These are phyloP conservation scores for Didymella pomorum DNA, from an alignment of 2,329 filamentous ascomycete species.

Conservation along the genomic window DNA sequence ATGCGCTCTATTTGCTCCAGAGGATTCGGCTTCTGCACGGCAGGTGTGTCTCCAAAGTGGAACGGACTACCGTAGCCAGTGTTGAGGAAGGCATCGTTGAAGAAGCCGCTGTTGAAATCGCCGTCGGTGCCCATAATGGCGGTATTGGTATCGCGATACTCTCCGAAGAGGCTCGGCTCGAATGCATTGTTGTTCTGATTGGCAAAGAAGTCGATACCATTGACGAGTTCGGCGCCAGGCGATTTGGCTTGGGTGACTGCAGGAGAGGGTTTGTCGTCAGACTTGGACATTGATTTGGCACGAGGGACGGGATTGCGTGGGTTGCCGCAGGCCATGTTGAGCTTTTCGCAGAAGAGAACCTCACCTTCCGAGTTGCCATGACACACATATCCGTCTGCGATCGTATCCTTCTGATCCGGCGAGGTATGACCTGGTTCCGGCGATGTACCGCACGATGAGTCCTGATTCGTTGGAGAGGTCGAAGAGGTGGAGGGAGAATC, in stretches of 20 bases:
- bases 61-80: conserved; percentile 82
- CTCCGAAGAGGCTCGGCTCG: conserved; percentile 88
- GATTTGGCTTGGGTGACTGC: conserved; percentile 47
- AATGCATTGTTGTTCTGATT: conserved; percentile 86
- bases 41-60: conserved; percentile 66
- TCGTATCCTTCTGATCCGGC: conserved; percentile 71
- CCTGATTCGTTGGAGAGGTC: conserved; percentile 58
- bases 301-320: conserved; percentile 61
- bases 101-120: conserved; percentile 73
- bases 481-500: conserved; percentile 62
- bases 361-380: conserved; percentile 60
- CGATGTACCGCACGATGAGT: conserved; percentile 75
- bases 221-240: conserved; percentile 40
- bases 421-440: conserved; percentile 79
- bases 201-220: conserved; percentile 76
- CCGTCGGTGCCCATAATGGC: conserved; percentile 71
- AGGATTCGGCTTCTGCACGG: conserved; percentile 66
- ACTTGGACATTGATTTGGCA: conserved; percentile 52
- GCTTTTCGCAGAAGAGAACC: conserved; percentile 63
- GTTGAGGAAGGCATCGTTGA: conserved; percentile 79
- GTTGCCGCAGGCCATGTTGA: conserved; percentile 64
- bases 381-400: conserved; percentile 55
- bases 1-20: conserved; percentile 79
- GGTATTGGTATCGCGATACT: conserved; percentile 89
- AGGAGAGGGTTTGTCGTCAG: conserved; percentile 52